Conservation (phyloP, 306 rosid genomes). For the Gillenia trifoliata region DNA sequence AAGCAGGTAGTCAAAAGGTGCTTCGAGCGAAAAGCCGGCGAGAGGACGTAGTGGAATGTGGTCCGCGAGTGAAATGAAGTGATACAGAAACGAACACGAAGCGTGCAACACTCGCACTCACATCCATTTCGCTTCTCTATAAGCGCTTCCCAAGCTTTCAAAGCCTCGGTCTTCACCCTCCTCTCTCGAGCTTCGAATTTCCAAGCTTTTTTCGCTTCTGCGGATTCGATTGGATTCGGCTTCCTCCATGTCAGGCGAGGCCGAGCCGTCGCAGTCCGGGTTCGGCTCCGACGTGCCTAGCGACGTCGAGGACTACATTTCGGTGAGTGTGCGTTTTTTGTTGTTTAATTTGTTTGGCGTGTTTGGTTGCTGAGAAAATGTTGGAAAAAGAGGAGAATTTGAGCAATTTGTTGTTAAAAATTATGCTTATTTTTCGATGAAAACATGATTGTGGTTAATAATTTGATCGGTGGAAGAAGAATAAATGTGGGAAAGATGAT, state of each 20-base stretch:
- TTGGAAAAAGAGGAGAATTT: not conserved
- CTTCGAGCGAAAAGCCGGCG: not conserved
- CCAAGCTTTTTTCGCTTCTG: not conserved
- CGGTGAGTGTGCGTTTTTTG: conserved; percentile 35
- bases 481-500: not conserved
- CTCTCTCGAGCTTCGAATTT: not conserved
- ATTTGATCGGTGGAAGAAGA: not conserved
- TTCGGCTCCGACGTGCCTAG: conserved; percentile 33
- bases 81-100: conserved; percentile 59
- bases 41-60: conserved; percentile 39
- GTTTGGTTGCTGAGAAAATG: conserved; percentile 16
- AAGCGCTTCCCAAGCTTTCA: not conserved
- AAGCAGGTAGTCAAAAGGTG: not conserved
- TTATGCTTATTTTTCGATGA: not conserved
- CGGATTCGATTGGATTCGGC: conserved; percentile 5
- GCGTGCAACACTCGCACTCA: conserved; percentile 1
- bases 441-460: not conserved
- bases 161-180: not conserved
- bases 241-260: conserved; percentile 41
- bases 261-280: conserved; percentile 12
- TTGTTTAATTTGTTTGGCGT: not conserved
- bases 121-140: conserved; percentile 1
- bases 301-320: conserved; percentile 67
- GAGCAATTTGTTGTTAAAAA: not conserved
- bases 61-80: conserved; percentile 60